These are phyloP conservation scores for Arxiozyma telluris DNA, from an alignment of 1,139 yeast species.

Conservation along the genomic window DNA sequence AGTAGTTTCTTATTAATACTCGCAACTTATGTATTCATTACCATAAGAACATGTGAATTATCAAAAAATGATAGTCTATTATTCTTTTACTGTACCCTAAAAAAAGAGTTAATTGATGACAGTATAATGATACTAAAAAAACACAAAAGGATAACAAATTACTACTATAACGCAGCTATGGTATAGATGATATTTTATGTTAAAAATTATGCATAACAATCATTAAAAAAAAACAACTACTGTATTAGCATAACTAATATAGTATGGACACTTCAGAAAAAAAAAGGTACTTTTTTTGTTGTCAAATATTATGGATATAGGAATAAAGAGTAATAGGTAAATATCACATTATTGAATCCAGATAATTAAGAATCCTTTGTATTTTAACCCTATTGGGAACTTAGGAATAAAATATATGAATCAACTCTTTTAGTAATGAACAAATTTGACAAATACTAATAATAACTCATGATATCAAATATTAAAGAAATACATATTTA, in stretches of 20 bases:
- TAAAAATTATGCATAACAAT: not conserved
- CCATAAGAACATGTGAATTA: not conserved
- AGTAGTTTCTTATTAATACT: not conserved
- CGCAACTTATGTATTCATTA: not conserved
- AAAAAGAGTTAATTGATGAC: not conserved
- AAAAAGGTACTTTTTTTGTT: not conserved
- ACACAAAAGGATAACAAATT: not conserved
- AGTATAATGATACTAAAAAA: conserved; percentile 1
- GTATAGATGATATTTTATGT: not conserved
- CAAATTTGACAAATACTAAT: too few relatives aligned
- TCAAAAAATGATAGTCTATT: not conserved
- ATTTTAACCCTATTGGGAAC: not conserved
- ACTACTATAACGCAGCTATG: not conserved
- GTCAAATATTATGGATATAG: not conserved
- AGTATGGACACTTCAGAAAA: not conserved
- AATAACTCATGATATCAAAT: too few relatives aligned
- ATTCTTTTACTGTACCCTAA: not conserved
- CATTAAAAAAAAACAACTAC: not conserved
- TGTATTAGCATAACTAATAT: not conserved
- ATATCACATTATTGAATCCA: not conserved
- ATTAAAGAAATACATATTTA: too few relatives aligned
- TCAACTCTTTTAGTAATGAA: not conserved
- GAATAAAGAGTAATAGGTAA: not conserved
- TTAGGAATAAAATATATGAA: not conserved
- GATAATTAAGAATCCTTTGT: not conserved